Evolutionary conservation across 208 protist species (phyloP).

Genomic region (Trypanosoma scelopori): DNA sequence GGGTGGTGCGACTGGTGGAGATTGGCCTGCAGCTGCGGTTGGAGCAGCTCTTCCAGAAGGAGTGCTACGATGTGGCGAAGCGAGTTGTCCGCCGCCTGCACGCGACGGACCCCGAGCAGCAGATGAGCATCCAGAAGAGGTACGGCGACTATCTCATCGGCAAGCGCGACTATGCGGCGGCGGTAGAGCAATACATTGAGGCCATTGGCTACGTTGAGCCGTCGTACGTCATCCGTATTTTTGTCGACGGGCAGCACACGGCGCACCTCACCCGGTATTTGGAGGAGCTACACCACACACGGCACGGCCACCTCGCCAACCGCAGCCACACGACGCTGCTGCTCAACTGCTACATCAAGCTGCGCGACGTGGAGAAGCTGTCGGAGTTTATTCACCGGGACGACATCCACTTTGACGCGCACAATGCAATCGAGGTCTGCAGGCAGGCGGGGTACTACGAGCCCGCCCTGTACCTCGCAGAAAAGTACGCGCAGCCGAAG

Average conservation of each 20-base stretch:
- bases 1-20: constrained; percentile 74
- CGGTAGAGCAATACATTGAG: constrained; percentile 93
- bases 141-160: constrained; percentile 95
- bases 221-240: constrained; percentile 96
- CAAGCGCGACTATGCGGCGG: constrained; percentile 72
- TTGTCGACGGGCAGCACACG: constrained; percentile 93
- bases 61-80: constrained; percentile 94
- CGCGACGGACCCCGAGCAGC: constrained; percentile 49
- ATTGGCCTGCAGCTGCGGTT: constrained; percentile 93
- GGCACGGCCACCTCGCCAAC: constrained; percentile 68
- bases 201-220: constrained; percentile 95
- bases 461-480: constrained; percentile 84
- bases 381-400: constrained; percentile 89
- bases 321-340: constrained; percentile 96
- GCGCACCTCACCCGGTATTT: constrained; percentile 94
- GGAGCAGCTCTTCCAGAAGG: constrained; percentile 95
- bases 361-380: constrained; percentile 89
- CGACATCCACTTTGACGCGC: constrained; percentile 92
- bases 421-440: constrained; percentile 94
- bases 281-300: constrained; percentile 77
- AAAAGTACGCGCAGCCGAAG: constrained; percentile 77
- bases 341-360: constrained; percentile 97
- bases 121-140: constrained; percentile 90
- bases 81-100: constrained; percentile 71
- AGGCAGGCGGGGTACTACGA: constrained; percentile 89